Percentiles rank a stretch among this genome's conserved stretches.
phyloP scores from a whole-genome alignment of 2,329 filamentous ascomycete species.

The Ophiostoma tasmaniense region DNA sequence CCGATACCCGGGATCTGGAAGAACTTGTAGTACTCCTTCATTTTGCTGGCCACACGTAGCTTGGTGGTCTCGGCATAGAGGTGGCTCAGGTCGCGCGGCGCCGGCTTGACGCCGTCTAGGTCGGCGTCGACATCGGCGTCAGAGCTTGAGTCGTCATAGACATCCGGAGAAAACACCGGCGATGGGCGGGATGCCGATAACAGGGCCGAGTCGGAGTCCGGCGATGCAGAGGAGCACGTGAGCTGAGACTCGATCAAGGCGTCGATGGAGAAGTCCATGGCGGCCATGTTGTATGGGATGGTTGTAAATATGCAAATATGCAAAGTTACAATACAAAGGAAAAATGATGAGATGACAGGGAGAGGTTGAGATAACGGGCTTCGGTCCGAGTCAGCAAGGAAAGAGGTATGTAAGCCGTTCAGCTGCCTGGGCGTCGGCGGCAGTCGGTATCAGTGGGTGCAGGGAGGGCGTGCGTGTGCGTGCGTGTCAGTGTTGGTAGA shows the following conservation, averaged over 20 bases:
- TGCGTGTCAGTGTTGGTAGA: background rate
- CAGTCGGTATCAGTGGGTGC: background rate
- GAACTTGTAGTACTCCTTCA: constrained; percentile 83
- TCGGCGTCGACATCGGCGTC: constrained; percentile 27
- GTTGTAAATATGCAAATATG: background rate
- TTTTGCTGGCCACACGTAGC: constrained; percentile 52
- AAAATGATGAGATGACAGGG: background rate
- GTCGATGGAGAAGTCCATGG: constrained; percentile 12
- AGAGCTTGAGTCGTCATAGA: background rate
- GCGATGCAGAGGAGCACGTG: background rate
- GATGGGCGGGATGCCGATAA: constrained; percentile 1
- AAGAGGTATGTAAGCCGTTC: constrained; percentile 5
- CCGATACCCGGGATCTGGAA: constrained; percentile 57
- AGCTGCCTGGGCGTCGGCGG: background rate
- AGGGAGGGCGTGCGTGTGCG: background rate
- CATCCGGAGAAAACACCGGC: background rate
- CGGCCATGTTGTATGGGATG: background rate
- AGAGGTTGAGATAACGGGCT: background rate
- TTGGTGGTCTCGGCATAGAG: constrained; percentile 65
- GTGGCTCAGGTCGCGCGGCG: constrained; percentile 68
- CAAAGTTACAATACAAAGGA: background rate
- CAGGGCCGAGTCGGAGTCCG: background rate
- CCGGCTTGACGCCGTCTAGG: background rate
- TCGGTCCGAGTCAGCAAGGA: background rate
- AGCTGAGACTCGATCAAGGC: constrained; percentile 10